Percentiles rank a stretch among this genome's conserved stretches.
These are phyloP conservation scores for Penicillium sp. DNA, from an alignment of 2,329 filamentous ascomycete genomes.

Conservation along the genomic window DNA sequence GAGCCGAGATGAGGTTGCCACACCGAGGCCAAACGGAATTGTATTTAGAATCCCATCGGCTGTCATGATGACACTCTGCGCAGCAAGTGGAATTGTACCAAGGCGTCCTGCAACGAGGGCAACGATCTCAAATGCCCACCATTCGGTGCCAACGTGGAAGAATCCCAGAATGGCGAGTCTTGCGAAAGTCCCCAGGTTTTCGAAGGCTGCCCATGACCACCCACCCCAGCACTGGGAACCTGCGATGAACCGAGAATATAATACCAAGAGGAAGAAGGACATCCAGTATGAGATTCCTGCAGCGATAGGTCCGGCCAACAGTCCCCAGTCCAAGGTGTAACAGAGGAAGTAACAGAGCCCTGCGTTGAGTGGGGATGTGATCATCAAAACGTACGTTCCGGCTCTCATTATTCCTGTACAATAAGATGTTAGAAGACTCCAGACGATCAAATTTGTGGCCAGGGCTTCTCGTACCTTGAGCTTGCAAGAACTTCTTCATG, in stretches of 20 bases:
- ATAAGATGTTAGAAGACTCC: neutral
- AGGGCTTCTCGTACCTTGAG: conserved; percentile 49
- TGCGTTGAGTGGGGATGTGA: conserved; percentile 62
- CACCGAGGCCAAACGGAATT: conserved; percentile 82
- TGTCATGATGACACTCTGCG: conserved; percentile 89
- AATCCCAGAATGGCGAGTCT: conserved; percentile 74
- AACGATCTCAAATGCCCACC: conserved; percentile 94
- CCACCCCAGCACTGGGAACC: conserved; percentile 82
- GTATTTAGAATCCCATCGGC: conserved; percentile 83
- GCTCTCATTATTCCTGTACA: conserved; percentile 61
- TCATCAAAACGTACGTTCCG: conserved; percentile 63
- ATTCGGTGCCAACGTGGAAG: conserved; percentile 84
- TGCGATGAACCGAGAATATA: conserved; percentile 69
- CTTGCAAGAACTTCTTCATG: conserved; percentile 64
- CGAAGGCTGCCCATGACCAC: conserved; percentile 63
- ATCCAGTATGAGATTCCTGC: conserved; percentile 86
- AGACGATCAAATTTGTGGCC: neutral
- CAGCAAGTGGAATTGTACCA: conserved; percentile 76
- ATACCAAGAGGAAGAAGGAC: conserved; percentile 73
- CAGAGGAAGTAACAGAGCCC: conserved; percentile 68
- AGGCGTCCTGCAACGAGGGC: conserved; percentile 78
- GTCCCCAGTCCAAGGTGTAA: conserved; percentile 68
- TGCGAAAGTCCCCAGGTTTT: conserved; percentile 70
- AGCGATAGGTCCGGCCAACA: conserved; percentile 78
- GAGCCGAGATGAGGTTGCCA: conserved; percentile 74